phyloP scores from a whole-genome alignment of 2,329 filamentous ascomycete species.

The Cladorrhinum sp. region DNA sequence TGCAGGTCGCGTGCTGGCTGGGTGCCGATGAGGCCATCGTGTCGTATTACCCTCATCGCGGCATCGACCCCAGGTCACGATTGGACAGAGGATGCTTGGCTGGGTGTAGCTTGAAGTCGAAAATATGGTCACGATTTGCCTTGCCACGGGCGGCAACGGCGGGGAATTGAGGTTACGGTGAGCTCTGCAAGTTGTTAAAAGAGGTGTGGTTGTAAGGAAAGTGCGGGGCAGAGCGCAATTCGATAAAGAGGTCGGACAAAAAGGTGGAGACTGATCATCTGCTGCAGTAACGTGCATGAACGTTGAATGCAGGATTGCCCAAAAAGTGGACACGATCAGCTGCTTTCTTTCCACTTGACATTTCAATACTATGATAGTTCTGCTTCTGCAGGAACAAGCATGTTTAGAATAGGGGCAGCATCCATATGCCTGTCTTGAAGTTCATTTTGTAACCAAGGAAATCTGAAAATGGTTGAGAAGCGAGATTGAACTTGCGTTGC shows the following conservation, averaged over 20 bases:
- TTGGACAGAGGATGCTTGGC: background rate
- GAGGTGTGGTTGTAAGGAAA: background rate
- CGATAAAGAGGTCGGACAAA: background rate
- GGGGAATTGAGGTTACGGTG: background rate
- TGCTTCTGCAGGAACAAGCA: no score
- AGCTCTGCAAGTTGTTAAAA: background rate
- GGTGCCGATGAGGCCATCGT: background rate
- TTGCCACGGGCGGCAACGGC: background rate
- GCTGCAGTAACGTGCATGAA: conserved; percentile 5
- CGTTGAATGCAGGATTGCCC: conserved; percentile 4
- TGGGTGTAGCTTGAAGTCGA: background rate
- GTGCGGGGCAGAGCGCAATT: background rate
- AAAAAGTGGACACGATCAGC: background rate
- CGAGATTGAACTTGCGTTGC: no score
- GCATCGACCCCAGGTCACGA: background rate
- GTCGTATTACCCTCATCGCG: background rate
- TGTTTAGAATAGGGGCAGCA: background rate
- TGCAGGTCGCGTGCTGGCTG: background rate
- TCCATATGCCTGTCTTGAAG: no score
- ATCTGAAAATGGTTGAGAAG: no score
- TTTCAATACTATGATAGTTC: background rate
- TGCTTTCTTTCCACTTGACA: background rate
- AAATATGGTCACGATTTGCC: background rate
- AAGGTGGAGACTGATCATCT: background rate
- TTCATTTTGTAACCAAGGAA: no score